A percentile compares a stretch with the other conserved stretches of the same genome.
These are phyloP conservation scores for Apiospora kogelbergensis DNA, from an alignment of 2,329 filamentous ascomycete genomes.

Conservation along the genomic window DNA sequence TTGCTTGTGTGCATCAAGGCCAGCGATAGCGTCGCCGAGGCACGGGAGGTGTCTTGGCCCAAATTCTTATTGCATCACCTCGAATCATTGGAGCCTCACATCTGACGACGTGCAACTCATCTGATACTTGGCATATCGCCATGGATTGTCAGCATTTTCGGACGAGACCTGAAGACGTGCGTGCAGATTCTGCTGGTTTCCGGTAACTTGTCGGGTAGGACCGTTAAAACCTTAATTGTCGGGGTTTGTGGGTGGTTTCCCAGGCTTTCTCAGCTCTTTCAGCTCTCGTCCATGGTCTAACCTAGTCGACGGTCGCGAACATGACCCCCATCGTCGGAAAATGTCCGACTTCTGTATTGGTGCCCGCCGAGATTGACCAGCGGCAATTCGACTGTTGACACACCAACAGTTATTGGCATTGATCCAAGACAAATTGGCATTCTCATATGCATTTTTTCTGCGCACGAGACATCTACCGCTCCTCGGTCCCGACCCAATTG, in stretches of 20 bases:
- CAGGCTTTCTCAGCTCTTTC: not conserved
- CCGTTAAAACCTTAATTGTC: not conserved
- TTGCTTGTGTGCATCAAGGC: not conserved
- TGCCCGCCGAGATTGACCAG: not conserved
- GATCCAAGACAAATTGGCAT: not conserved
- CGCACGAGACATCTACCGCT: not conserved
- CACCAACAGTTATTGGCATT: not conserved
- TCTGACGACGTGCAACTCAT: not conserved
- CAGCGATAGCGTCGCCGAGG: not conserved
- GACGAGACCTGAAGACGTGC: not conserved
- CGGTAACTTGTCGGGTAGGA: not conserved
- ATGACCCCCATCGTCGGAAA: not conserved
- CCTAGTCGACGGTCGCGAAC: not conserved
- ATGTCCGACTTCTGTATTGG: not conserved
- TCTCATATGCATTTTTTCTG: not conserved
- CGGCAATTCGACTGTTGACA: not conserved
- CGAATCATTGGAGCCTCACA: not conserved
- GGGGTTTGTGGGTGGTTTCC: not conserved
- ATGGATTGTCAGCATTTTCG: not conserved
- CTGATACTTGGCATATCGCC: no score
- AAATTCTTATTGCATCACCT: not conserved
- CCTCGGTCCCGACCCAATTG: not conserved
- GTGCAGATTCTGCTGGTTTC: not conserved
- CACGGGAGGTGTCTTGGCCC: not conserved
- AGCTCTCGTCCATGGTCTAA: not conserved